Evolutionary conservation across 345 rosid genomes (phyloP).

Genomic region (Syzygium oleosum): DNA sequence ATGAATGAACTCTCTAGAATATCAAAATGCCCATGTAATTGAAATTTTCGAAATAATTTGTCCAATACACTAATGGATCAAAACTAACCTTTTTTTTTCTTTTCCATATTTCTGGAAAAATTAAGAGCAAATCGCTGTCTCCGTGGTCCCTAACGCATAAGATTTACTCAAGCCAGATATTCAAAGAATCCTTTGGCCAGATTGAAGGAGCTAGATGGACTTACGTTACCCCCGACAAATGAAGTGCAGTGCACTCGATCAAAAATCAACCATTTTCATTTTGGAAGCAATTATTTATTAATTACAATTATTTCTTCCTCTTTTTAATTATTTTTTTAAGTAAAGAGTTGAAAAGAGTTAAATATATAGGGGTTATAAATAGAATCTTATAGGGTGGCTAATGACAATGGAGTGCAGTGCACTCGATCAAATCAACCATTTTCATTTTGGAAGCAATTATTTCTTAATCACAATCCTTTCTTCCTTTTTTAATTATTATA

Average conservation of each 20-base stretch:
- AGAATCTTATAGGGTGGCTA: background rate
- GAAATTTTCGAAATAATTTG: background rate
- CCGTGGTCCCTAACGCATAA: background rate
- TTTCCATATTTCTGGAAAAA: background rate
- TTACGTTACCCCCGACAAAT: background rate
- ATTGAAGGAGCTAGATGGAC: background rate
- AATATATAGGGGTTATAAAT: background rate
- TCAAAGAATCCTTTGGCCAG: background rate
- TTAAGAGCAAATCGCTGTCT: background rate
- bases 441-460: background rate
- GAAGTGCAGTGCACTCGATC: background rate
- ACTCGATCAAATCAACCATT: background rate
- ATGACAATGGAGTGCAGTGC: background rate
- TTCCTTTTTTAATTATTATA: too few relatives aligned
- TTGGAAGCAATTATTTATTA: background rate
- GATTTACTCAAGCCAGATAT: background rate
- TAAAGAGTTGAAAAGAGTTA: background rate
- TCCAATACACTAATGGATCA: background rate
- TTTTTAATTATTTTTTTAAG: background rate
- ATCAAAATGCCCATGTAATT: background rate
- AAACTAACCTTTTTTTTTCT: background rate
- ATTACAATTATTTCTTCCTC: background rate
- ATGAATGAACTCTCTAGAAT: background rate
- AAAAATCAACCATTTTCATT: background rate
- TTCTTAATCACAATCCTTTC: background rate